Conservation (phyloP, 2,329 filamentous ascomycete species). For the Alternaria gaisen region DNA sequence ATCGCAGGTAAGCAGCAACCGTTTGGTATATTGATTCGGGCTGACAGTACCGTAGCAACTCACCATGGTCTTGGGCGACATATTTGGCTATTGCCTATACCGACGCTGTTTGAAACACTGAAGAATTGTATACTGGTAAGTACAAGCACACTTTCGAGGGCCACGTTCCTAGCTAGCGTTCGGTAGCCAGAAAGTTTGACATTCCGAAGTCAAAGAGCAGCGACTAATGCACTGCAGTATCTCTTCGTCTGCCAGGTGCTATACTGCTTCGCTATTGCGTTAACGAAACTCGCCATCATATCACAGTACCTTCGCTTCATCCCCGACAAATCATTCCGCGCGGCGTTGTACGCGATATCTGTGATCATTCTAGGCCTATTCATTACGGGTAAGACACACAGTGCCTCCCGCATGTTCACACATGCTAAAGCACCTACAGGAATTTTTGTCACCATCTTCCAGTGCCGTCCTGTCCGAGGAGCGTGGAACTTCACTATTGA, state of each 20-base stretch:
- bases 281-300: slow-evolving; percentile 42
- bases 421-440: slow-evolving; percentile 12
- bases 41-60: slow-evolving; percentile 25
- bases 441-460: slow-evolving; percentile 41
- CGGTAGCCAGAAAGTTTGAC: not conserved
- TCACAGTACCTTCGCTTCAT: slow-evolving; percentile 41
- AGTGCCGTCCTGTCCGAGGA: slow-evolving; percentile 32
- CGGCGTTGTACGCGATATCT: slow-evolving; percentile 28
- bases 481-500: slow-evolving; percentile 36
- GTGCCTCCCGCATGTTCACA: not conserved
- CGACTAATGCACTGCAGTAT: slow-evolving; percentile 26
- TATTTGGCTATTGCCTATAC: slow-evolving; percentile 30
- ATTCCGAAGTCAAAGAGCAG: not conserved
- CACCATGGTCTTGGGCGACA: slow-evolving; percentile 34
- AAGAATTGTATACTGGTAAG: slow-evolving; percentile 33
- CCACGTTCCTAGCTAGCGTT: not conserved
- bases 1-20: slow-evolving; percentile 31
- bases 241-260: slow-evolving; percentile 38
- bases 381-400: slow-evolving; percentile 26
- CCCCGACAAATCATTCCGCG: slow-evolving; percentile 28
- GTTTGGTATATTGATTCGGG: not conserved
- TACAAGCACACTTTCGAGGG: not conserved
- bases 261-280: slow-evolving; percentile 38
- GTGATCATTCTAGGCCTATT: slow-evolving; percentile 27
- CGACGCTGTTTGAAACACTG: slow-evolving; percentile 20